A percentile compares a stretch with the other conserved stretches of the same genome.
Evolutionary conservation across 2,329 filamentous ascomycete species (phyloP).

Genomic region (Claviceps sp.): DNA sequence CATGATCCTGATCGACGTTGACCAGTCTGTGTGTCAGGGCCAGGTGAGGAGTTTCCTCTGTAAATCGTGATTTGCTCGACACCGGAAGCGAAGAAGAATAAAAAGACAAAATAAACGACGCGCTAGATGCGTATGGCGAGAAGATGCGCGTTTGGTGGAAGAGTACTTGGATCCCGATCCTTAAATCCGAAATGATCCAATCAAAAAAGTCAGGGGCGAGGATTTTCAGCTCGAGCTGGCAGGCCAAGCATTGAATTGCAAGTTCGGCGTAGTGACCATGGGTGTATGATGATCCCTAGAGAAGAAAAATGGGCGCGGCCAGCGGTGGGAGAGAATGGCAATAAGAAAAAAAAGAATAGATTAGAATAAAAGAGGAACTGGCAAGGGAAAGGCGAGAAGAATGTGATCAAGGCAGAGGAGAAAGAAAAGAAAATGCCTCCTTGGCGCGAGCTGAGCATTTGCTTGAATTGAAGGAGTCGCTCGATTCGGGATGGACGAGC

Average conservation of each 20-base stretch:
- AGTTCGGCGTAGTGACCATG: not conserved
- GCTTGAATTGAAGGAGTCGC: not conserved
- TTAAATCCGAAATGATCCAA: not conserved
- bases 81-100: not conserved
- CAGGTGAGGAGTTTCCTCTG: not conserved
- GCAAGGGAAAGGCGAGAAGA: not conserved
- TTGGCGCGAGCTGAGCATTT: not conserved
- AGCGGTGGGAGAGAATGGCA: not conserved
- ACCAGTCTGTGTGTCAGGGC: not conserved
- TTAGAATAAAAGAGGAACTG: not conserved
- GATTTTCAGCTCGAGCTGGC: not conserved
- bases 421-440: not conserved
- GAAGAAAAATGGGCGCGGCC: not conserved
- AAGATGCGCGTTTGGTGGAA: not conserved
- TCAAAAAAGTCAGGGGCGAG: not conserved
- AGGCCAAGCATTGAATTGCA: not conserved
- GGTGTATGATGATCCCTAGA: not conserved
- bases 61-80: not conserved
- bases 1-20: constrained; percentile 40
- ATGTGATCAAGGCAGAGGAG: not conserved
- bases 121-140: not conserved
- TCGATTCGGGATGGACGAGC: not conserved
- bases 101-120: not conserved
- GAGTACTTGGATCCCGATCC: not conserved
- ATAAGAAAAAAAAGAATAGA: not conserved